Conservation (phyloP, 306 rosid species). For the Fagus crenata region DNA sequence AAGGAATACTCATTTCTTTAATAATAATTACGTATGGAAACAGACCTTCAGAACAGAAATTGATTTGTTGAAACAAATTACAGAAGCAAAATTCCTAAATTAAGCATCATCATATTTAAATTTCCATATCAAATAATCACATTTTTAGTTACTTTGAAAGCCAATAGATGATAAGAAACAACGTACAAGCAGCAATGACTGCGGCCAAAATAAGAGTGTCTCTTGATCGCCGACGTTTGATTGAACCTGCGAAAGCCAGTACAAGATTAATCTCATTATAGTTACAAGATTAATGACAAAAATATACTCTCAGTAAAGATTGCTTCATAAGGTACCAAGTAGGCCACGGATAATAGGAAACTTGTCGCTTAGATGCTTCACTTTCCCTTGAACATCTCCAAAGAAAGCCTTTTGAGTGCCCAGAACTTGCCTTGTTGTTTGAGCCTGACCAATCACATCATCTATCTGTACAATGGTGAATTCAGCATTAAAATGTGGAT, state of each 20-base stretch:
- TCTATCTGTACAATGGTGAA: slow-evolving; percentile 62
- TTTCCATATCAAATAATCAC: slow-evolving; percentile 36
- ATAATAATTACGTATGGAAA: not conserved
- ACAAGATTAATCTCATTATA: slow-evolving; percentile 21
- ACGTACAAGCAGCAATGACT: slow-evolving; percentile 92
- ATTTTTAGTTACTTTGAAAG: slow-evolving; percentile 67
- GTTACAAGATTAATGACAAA: not conserved
- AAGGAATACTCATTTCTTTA: too few relatives aligned
- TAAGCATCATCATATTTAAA: slow-evolving; percentile 25
- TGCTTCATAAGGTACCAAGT: slow-evolving; percentile 55
- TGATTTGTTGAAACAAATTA: slow-evolving; percentile 28
- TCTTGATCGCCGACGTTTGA: slow-evolving; percentile 80
- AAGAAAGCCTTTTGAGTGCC: slow-evolving; percentile 82
- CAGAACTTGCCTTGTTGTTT: slow-evolving; percentile 80
- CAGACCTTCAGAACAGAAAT: slow-evolving; percentile 21
- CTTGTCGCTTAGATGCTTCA: slow-evolving; percentile 77
- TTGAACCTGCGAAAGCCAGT: slow-evolving; percentile 61
- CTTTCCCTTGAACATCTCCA: slow-evolving; percentile 98
- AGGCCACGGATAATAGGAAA: slow-evolving; percentile 82
- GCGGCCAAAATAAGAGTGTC: slow-evolving; percentile 88
- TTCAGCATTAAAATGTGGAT: not conserved
- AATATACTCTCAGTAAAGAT: not conserved
- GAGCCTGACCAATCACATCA: slow-evolving; percentile 99
- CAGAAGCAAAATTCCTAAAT: slow-evolving; percentile 34
- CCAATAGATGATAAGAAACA: slow-evolving; percentile 96